These are phyloP conservation scores for Amorphotheca resinae DNA, from an alignment of 495 filamentous ascomycete genomes.

Conservation along the genomic window DNA sequence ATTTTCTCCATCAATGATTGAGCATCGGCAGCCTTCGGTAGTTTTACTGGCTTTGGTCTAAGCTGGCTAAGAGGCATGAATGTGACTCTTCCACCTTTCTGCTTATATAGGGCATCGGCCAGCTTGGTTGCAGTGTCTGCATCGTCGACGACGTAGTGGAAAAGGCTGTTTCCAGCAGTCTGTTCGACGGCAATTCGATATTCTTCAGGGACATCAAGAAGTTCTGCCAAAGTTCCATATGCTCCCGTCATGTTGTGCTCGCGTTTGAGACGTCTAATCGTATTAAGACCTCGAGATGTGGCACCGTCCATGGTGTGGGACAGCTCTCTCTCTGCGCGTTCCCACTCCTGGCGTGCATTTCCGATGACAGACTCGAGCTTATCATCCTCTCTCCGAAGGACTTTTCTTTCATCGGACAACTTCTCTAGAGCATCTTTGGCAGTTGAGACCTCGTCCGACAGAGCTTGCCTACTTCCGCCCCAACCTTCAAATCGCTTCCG, in stretches of 20 bases:
- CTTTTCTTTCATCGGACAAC: constrained; percentile 78
- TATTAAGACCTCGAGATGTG: constrained; percentile 69
- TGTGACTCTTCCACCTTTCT: constrained; percentile 75
- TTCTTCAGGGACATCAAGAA: constrained; percentile 71
- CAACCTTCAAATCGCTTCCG: constrained; percentile 67
- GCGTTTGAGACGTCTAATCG: constrained; percentile 66
- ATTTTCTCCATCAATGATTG: constrained; percentile 79
- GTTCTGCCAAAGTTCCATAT: constrained; percentile 84
- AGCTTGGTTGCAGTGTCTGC: constrained; percentile 76
- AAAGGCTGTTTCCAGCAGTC: constrained; percentile 82
- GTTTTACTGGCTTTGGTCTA: constrained; percentile 49
- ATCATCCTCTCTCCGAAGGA: constrained; percentile 82
- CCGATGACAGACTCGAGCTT: constrained; percentile 66
- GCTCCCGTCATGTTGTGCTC: constrained; percentile 72
- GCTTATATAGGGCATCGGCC: constrained; percentile 65
- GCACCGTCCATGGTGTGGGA: constrained; percentile 81
- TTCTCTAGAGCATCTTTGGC: constrained; percentile 73
- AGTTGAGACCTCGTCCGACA: constrained; percentile 58
- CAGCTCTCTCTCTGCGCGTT: constrained; percentile 62
- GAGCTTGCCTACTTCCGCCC: constrained; percentile 53
- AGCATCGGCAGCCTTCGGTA: constrained; percentile 78
- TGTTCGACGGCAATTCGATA: constrained; percentile 88
- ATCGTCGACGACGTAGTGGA: constrained; percentile 94
- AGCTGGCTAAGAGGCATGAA: constrained; percentile 88
- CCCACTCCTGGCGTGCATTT: constrained; percentile 59